These are phyloP conservation scores for Scortechinia acanthostroma DNA, from an alignment of 2,329 filamentous ascomycete genomes.

Conservation along the genomic window DNA sequence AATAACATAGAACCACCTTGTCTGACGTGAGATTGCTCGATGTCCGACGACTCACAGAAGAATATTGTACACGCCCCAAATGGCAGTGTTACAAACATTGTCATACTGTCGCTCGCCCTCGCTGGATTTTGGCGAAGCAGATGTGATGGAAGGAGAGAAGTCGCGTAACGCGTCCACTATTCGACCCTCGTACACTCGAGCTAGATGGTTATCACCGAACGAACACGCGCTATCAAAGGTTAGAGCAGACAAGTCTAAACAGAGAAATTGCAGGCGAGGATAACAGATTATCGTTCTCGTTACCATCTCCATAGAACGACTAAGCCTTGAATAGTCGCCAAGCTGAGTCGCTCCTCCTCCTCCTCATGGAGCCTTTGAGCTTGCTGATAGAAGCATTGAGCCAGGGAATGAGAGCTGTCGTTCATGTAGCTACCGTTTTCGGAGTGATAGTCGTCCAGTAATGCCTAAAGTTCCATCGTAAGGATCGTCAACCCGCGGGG, in stretches of 20 bases:
- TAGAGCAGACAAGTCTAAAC: background rate
- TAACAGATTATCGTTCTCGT: background rate
- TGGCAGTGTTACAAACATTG: slow-evolving; percentile 8
- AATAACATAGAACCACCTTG: no score
- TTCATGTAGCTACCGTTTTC: no score
- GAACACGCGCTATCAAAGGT: slow-evolving; percentile 14
- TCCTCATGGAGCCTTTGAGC: slow-evolving; percentile 17
- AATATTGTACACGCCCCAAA: slow-evolving; percentile 11
- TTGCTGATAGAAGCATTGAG: slow-evolving; percentile 22
- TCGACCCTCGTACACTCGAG: slow-evolving; percentile 14
- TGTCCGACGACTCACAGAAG: slow-evolving; percentile 2
- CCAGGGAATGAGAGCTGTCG: no score
- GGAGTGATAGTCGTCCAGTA: no score
- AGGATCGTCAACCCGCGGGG: no score
- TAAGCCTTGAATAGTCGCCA: slow-evolving; percentile 19
- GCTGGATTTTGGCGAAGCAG: slow-evolving; percentile 4
- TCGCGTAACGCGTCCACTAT: slow-evolving; percentile 7
- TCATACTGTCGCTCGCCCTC: background rate
- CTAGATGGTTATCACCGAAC: slow-evolving; percentile 18
- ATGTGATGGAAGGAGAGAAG: no score
- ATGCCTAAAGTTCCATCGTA: no score
- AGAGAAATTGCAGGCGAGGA: background rate
- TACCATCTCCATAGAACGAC: slow-evolving; percentile 8
- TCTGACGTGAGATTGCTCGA: no score
- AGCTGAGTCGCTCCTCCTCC: slow-evolving; percentile 16